phyloP scores from a whole-genome alignment of 2,329 filamentous ascomycete genomes.

The Botryotinia calthae region DNA sequence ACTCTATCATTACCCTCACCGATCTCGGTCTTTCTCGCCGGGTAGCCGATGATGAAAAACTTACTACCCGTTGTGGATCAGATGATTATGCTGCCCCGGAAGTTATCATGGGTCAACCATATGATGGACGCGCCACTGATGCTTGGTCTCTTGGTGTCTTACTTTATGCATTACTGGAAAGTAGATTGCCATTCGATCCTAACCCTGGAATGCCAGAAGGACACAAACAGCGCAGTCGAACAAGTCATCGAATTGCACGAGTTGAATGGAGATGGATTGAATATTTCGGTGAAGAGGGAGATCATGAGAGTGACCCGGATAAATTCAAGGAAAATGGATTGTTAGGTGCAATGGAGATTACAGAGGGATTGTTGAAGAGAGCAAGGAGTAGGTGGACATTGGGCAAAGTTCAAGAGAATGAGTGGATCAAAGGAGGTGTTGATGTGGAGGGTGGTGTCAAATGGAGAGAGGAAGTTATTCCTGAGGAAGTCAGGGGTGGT shows the following conservation, averaged over 20 bases:
- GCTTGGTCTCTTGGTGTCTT: conserved; percentile 94
- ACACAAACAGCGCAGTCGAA: conserved; percentile 73
- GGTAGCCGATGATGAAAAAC: conserved; percentile 78
- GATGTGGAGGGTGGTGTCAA: conserved; percentile 60
- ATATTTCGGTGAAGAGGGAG: conserved; percentile 78
- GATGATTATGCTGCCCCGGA: conserved; percentile 98
- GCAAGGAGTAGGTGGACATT: conserved; percentile 75
- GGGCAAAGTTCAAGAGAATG: conserved; percentile 65
- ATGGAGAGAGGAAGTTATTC: conserved; percentile 53
- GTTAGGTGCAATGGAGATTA: conserved; percentile 73
- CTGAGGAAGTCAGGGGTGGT: conserved; percentile 29
- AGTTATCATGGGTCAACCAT: conserved; percentile 90
- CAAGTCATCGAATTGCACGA: conserved; percentile 89
- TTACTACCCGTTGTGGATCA: conserved; percentile 92
- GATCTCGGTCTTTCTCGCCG: conserved; percentile 87
- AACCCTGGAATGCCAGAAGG: conserved; percentile 76
- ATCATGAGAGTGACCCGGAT: conserved; percentile 68
- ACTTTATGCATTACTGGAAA: conserved; percentile 89
- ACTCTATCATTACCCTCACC: conserved; percentile 82
- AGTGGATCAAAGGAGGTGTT: conserved; percentile 78
- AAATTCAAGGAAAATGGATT: conserved; percentile 64
- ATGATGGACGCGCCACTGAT: conserved; percentile 88
- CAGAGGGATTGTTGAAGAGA: conserved; percentile 81
- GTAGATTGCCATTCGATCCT: conserved; percentile 89
- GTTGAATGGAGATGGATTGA: conserved; percentile 95